phyloP scores from a whole-genome alignment of 306 rosid species.

The Prunus mongolica region DNA sequence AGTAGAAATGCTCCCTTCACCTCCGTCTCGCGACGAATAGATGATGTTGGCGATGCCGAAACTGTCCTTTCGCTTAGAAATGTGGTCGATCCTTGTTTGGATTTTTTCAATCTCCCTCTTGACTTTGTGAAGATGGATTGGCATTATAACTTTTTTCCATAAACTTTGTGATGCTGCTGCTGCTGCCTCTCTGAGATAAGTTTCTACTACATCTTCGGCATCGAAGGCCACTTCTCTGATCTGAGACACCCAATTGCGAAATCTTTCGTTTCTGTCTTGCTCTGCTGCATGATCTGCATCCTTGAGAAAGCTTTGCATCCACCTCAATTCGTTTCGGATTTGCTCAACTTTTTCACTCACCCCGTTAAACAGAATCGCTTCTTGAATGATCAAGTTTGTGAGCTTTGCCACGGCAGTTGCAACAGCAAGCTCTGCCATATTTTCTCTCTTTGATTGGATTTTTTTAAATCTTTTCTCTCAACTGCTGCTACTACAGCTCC shows the following conservation, averaged over 20 bases:
- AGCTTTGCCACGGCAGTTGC: not conserved
- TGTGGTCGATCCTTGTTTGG: not conserved
- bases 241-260: conserved; percentile 37
- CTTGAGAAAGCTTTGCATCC: conserved; percentile 39
- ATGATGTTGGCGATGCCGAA: not conserved
- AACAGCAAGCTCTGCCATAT: not conserved
- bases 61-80: not conserved
- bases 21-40: too few species aligned
- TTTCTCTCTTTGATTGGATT: not conserved
- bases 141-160: conserved; percentile 16
- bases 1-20: not conserved
- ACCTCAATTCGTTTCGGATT: conserved; percentile 24
- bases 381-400: not conserved
- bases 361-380: not conserved
- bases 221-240: conserved; percentile 40
- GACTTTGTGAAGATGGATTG: conserved; percentile 19
- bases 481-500: too few species aligned
- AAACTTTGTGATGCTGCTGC: not conserved
- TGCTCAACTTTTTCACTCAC: conserved; percentile 8
- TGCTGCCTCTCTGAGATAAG: conserved; percentile 17
- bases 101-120: not conserved
- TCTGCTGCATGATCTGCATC: conserved; percentile 35
- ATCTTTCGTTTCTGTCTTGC: conserved; percentile 31
- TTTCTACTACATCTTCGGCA: conserved; percentile 39
- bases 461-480: too few species aligned